Evolutionary conservation across 2,329 filamentous ascomycete species (phyloP).

Genomic region (Fusarium multiceps): DNA sequence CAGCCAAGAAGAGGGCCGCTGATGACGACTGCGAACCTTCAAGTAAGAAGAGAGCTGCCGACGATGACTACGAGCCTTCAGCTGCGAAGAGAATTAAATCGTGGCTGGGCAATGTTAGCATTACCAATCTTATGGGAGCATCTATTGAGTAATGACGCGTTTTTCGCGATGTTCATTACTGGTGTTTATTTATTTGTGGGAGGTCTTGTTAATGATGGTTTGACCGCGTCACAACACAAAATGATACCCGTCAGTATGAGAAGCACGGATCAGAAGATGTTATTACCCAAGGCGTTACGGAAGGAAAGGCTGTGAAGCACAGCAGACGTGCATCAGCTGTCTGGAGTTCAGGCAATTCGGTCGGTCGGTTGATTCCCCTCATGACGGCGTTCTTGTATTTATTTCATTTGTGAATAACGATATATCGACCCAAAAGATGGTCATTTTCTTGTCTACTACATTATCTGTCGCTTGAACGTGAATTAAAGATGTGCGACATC

Average conservation of each 20-base stretch:
- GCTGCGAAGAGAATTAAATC: slow-evolving; percentile 22
- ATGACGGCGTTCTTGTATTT: background rate
- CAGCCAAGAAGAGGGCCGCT: background rate
- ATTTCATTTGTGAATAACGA: background rate
- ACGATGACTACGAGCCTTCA: slow-evolving; percentile 10
- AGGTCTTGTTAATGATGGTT: background rate
- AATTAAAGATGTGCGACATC: background rate
- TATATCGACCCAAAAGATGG: background rate
- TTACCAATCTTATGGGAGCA: slow-evolving; percentile 4
- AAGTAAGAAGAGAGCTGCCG: background rate
- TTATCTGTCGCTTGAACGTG: background rate
- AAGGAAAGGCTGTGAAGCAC: background rate
- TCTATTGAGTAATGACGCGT: slow-evolving; percentile 15
- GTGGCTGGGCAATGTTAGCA: background rate
- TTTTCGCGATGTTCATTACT: background rate
- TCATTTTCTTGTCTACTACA: background rate
- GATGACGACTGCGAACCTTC: background rate
- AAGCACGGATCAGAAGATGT: background rate
- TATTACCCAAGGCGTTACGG: slow-evolving; percentile 1
- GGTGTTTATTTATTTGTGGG: background rate
- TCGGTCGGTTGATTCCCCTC: background rate
- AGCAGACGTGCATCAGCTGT: background rate
- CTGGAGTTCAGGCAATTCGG: background rate
- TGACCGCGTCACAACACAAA: background rate
- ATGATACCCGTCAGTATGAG: background rate